Percentiles rank a stretch among this genome's conserved stretches.
These are phyloP conservation scores for Linderniella brevidens DNA, from an alignment of 257 asterid genomes.

Conservation along the genomic window DNA sequence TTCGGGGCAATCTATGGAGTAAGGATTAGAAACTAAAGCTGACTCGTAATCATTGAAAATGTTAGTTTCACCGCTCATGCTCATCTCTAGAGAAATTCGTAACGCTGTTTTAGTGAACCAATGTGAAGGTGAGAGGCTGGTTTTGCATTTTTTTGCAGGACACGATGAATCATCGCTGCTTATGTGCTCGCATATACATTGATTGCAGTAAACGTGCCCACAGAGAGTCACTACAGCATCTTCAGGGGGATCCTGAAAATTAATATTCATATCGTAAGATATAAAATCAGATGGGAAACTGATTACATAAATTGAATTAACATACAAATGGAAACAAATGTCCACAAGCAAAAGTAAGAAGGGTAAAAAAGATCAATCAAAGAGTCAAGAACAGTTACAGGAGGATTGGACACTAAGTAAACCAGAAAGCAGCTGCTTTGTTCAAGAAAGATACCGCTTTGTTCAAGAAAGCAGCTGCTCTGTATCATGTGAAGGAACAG, in stretches of 20 bases:
- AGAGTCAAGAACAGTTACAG: no score
- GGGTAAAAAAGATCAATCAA: no score
- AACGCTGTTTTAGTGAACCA: slow-evolving; percentile 51
- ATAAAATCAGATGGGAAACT: slow-evolving; percentile 7
- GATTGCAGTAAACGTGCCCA: slow-evolving; percentile 90
- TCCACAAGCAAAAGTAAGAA: no score
- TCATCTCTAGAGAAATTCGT: slow-evolving; percentile 30
- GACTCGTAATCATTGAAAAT: slow-evolving; percentile 15
- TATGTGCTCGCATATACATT: slow-evolving; percentile 80
- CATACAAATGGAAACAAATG: no score
- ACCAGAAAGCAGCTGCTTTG: no score
- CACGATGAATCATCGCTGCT: slow-evolving; percentile 69
- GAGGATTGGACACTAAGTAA: no score
- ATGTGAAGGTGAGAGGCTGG: slow-evolving; percentile 29
- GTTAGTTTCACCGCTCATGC: slow-evolving; percentile 15
- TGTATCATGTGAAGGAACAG: no score
- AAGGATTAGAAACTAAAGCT: slow-evolving; percentile 26
- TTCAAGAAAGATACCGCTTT: no score
- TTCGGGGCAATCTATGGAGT: slow-evolving; percentile 21
- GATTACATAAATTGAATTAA: no score
- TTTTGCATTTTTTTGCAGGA: slow-evolving; percentile 65
- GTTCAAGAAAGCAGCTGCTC: no score
- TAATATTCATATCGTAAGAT: slow-evolving; percentile 6
- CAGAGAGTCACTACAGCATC: slow-evolving; percentile 82
- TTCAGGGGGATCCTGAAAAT: slow-evolving; percentile 86